Conservation (phyloP, 768 basidiomycete species). For the Albatrellus ellisii region DNA sequence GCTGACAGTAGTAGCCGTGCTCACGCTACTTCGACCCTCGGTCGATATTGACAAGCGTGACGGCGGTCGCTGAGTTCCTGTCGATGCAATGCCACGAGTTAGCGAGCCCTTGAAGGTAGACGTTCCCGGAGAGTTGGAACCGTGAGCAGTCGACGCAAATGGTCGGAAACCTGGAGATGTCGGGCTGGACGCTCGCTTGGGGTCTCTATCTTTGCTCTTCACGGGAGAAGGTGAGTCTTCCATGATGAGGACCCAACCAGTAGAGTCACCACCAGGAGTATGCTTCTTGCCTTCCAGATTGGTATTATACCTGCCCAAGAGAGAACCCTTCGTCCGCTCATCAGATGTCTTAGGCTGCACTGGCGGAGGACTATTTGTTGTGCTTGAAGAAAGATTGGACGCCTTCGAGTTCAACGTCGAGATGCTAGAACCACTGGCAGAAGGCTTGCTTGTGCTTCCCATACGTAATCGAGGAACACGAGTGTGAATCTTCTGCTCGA, state of each 20-base stretch:
- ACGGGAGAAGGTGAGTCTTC: conserved; percentile 69
- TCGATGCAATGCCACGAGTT: conserved; percentile 29
- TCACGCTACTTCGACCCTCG: conserved; percentile 26
- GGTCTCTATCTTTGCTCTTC: conserved; percentile 46
- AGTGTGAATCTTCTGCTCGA: conserved; percentile 81
- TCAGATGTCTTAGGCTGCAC: conserved; percentile 18
- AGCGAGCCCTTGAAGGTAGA: conserved; percentile 28
- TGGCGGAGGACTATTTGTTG: conserved; percentile 4
- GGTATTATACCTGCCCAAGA: conserved; percentile 15
- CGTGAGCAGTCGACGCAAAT: conserved; percentile 31
- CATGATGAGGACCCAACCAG: conserved; percentile 86
- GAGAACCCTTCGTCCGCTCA: conserved; percentile 18
- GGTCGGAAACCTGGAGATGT: conserved; percentile 39
- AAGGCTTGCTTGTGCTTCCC: conserved; percentile 51
- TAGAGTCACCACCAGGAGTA: conserved; percentile 42
- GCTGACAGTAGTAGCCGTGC: conserved; percentile 41
- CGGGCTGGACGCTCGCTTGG: conserved; percentile 25
- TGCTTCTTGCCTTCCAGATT: conserved; percentile 26
- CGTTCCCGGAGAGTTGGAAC: conserved; percentile 23
- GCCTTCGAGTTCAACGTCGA: conserved; percentile 11
- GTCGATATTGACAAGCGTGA: conserved; percentile 60
- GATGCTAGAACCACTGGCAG: conserved; percentile 13
- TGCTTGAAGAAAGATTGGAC: conserved; percentile 4
- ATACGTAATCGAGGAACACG: conserved; percentile 76
- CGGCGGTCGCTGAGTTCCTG: conserved; percentile 47